Evolutionary conservation across 2,329 filamentous ascomycete genomes (phyloP), one percentile per base, ranked within the genome.

Genomic region (Xylariales sp.): DNA sequence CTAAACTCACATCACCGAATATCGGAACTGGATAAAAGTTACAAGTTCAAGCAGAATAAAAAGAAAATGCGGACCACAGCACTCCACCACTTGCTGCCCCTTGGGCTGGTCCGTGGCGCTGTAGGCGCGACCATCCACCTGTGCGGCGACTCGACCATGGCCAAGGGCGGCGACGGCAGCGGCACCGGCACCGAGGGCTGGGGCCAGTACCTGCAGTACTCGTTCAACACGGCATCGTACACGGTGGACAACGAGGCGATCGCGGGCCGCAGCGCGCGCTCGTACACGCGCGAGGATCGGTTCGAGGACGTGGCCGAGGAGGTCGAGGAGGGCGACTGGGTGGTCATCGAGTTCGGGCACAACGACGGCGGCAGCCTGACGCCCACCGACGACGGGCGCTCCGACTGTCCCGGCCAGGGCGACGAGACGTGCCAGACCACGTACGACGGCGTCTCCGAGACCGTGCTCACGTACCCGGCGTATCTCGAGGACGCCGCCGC

Each of bases 311-410:
- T 86, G 37, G 70, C 73, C 32, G 59, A 67, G 21, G 51, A 65
- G 3, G 64, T 85, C 17, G 47, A 72, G 51, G 40, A 65, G 2
- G 78, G 77, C 21, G 82, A 86, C 57, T 81, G 76, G 57, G 80
- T 85, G 2, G 66, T 85, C 37, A 83, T 86, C 37, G 81, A 85
- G 50, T 84, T 86, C 50, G 82, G 83, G 0, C 82, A 86, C 64
- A 87, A 87, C 49, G 83, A 86, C 47, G 82, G 80, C 16, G 79
- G 81, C 2, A 70, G 70, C 0, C 61, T 79, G 2, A 57, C 56
- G 14, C 37, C 44, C 2, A 70, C 58, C 11, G 81, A 85, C 55
- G 83, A 84, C 48, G 74, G 74, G 1, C 70, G 80, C 12, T 74
- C 72, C 2, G 78, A 76, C 47, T 85, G 81, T 42, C 59, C 57